Evolutionary conservation across 768 basidiomycete genomes (phyloP).

Genomic region (Leccinum ochraceum): DNA sequence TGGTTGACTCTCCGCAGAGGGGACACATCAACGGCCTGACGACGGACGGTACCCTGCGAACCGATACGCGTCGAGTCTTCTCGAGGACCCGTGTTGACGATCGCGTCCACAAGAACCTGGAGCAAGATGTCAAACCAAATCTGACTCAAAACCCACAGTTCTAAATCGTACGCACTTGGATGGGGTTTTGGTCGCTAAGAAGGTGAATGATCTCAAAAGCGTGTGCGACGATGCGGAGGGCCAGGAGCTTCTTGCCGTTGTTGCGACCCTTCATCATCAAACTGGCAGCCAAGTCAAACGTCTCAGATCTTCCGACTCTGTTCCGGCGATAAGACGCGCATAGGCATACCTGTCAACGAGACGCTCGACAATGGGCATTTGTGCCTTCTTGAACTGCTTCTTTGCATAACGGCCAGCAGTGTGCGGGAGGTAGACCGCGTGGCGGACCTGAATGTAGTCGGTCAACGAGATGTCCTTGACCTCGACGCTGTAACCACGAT

Average conservation of each 20-base stretch:
- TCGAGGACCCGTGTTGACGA: conserved; percentile 99
- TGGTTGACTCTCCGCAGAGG: conserved; percentile 98
- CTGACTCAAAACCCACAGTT: too few relatives aligned
- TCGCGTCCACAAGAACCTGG: conserved; percentile 94
- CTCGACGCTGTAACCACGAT: conserved; percentile 68
- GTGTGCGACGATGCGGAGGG: conserved; percentile 98
- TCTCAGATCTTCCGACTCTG: conserved; percentile 3
- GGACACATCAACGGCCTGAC: conserved; percentile 99
- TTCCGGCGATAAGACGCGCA: neutral
- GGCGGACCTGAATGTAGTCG: conserved; percentile 99
- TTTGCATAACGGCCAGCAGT: conserved; percentile 99
- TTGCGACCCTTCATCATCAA: conserved; percentile 99
- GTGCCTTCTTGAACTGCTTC: conserved; percentile 99
- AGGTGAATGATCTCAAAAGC: conserved; percentile 99
- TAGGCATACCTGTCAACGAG: conserved; percentile 86
- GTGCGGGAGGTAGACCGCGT: conserved; percentile 97
- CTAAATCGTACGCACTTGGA: conserved; percentile 66
- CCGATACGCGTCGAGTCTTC: conserved; percentile 99
- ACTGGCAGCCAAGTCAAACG: conserved; percentile 40
- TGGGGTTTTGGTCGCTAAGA: conserved; percentile 99
- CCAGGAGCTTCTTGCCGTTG: conserved; percentile 99
- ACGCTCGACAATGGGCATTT: conserved; percentile 99
- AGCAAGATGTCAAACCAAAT: neutral
- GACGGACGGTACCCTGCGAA: conserved; percentile 98
- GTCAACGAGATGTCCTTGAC: conserved; percentile 99